Conservation (phyloP, 2,329 filamentous ascomycete species). For the Pleomassaria siparia region DNA sequence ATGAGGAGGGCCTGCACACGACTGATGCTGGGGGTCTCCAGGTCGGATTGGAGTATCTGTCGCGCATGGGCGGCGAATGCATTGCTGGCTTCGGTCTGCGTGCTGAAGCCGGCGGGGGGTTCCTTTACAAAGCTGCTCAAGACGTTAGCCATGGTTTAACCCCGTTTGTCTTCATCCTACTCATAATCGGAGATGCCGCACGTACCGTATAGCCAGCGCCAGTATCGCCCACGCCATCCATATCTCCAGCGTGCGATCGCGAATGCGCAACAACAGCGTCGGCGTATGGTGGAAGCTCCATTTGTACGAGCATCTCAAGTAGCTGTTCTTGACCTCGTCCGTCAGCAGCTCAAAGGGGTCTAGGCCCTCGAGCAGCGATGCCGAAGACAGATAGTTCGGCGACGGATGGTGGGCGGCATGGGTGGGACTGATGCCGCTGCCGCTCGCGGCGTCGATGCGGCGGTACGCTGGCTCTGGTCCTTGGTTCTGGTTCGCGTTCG, state of each 20-base stretch:
- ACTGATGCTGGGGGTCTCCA: constrained; percentile 43
- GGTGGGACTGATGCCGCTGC: constrained; percentile 18
- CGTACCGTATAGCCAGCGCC: constrained; percentile 42
- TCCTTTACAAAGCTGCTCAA: constrained; percentile 40
- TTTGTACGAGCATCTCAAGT: constrained; percentile 45
- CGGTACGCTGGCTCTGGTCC: constrained; percentile 15
- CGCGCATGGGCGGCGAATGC: constrained; percentile 45
- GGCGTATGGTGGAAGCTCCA: constrained; percentile 48
- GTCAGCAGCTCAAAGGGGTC: constrained; percentile 44
- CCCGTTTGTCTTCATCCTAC: background rate
- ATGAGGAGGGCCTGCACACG: constrained; percentile 46
- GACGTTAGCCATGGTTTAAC: background rate
- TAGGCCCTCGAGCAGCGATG: constrained; percentile 26
- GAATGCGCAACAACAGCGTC: constrained; percentile 41
- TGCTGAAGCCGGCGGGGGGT: constrained; percentile 37
- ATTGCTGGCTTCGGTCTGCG: constrained; percentile 45
- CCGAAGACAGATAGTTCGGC: constrained; percentile 28
- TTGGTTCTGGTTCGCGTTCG: constrained; percentile 4
- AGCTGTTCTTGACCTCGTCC: constrained; percentile 47
- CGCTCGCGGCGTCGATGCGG: constrained; percentile 21
- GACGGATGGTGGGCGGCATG: constrained; percentile 21
- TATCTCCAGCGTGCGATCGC: constrained; percentile 40
- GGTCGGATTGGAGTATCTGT: constrained; percentile 43
- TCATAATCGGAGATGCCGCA: too few species aligned
- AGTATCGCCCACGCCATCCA: constrained; percentile 48